Evolutionary conservation across 495 filamentous ascomycete species (phyloP), one percentile per base, ranked within the genome.

Genomic region (Daldinia vernicosa): DNA sequence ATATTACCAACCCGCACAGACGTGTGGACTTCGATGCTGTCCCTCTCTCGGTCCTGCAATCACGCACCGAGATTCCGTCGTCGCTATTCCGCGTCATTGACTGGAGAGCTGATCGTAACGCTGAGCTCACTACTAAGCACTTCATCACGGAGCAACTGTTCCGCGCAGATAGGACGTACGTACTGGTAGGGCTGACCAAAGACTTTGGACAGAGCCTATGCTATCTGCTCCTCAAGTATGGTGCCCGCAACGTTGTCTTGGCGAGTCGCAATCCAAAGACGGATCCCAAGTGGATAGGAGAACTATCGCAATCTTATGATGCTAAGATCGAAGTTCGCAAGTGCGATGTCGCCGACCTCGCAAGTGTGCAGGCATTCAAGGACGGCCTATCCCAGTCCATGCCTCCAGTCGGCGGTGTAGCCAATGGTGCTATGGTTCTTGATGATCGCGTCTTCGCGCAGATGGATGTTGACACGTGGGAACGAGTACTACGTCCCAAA

Each of bases 201-300:
- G 84, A 85, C 28, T 79, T 90, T 4, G 89, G 87, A 15, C 80
- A 83, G 59, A 90, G 88, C 14, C 70, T 90, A 1, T 89, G 86
- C 69, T 75, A 81, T 3, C 86, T 88, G 71, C 86, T 91, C 78
- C 79, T 82, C 2, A 28, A 76, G 1, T 79, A 86, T 26, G 89
- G 89, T 0, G 88, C 89, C 0, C 70, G 80, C 1, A 76, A 85
- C 66, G 79, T 91, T 43, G 82, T 84, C 12, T 60, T 91, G 4
- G 84, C 85, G 1, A 90, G 88, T 67, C 84, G 89, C 3, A 84
- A 78, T 17, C 87, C 88, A 1, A 80, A 80, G 22, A 72, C 83
- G n/a, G 74, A 84, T 27, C 72, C 80, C 1, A 69, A 71, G 6
- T 89, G 88, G 86, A 68, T 84, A 45, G 59, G 67, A 3, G 75